A percentile compares a stretch with the other conserved stretches of the same genome.
These are phyloP conservation scores for Lojkania enalia DNA, from an alignment of 2,329 filamentous ascomycete genomes.

Conservation along the genomic window DNA sequence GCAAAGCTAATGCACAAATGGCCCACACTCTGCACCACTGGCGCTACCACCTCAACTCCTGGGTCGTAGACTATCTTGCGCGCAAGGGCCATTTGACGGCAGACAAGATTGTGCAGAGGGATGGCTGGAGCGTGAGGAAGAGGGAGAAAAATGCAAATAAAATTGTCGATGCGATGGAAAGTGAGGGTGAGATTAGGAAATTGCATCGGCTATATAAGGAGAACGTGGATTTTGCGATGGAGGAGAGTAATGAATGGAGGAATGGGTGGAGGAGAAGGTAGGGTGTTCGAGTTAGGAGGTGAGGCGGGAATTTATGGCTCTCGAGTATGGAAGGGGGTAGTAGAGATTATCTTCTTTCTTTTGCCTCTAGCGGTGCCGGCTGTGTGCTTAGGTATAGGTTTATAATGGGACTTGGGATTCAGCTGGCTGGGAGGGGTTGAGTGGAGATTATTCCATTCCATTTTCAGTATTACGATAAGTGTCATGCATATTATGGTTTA, in stretches of 20 bases:
- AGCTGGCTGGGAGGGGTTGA: no score
- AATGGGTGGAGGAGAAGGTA: conserved; percentile 21
- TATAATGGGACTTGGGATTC: no score
- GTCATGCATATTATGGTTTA: no score
- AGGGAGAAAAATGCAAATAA: conserved; percentile 63
- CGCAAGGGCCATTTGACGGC: conserved; percentile 61
- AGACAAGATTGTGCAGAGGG: conserved; percentile 62
- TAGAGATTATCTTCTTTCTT: no score
- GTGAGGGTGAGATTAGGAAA: conserved; percentile 59
- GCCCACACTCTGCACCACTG: conserved; percentile 76
- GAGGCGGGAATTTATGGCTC: no score
- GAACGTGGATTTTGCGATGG: conserved; percentile 50
- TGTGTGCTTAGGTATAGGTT: no score
- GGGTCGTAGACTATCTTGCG: conserved; percentile 66
- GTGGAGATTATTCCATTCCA: no score
- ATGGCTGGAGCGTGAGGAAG: conserved; percentile 63
- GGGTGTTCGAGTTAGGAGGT: neutral
- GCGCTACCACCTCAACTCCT: conserved; percentile 73
- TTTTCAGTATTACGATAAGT: no score
- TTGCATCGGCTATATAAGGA: conserved; percentile 69
- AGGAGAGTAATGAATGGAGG: conserved; percentile 33
- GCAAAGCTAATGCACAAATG: conserved; percentile 66
- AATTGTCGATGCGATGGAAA: conserved; percentile 67
- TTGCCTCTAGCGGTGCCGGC: no score
- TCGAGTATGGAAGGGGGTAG: no score